Evolutionary conservation across 2,329 filamentous ascomycete species (phyloP).

Genomic region (Catunica adiposa): DNA sequence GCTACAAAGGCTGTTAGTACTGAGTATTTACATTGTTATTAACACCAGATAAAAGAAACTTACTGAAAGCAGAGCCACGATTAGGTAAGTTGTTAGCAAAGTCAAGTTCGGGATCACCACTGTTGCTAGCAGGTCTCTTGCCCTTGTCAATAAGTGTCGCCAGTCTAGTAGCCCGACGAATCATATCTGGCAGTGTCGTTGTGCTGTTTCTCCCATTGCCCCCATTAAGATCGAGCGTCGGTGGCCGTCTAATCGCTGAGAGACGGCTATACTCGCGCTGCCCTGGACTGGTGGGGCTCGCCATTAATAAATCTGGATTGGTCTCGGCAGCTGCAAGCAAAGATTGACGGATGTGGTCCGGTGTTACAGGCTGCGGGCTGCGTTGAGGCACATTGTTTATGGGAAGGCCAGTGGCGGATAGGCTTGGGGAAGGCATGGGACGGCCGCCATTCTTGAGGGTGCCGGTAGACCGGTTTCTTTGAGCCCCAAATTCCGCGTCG

Average conservation of each 20-base stretch:
- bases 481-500: background rate
- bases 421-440: conserved; percentile 1
- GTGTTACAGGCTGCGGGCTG: conserved; percentile 17
- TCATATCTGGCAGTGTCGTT: conserved; percentile 83
- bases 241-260: conserved; percentile 47
- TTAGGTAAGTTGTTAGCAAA: conserved; percentile 26
- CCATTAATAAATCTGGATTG: conserved; percentile 18
- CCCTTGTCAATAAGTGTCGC: conserved; percentile 80
- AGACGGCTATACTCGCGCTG: conserved; percentile 27
- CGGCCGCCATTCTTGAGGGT: background rate
- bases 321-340: conserved; percentile 33
- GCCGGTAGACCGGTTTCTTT: background rate
- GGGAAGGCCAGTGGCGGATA: background rate
- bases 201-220: conserved; percentile 73
- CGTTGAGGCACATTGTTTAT: conserved; percentile 1
- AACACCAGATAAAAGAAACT: background rate
- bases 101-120: conserved; percentile 35
- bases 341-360: conserved; percentile 32
- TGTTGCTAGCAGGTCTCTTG: conserved; percentile 42
- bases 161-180: conserved; percentile 69
- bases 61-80: conserved; percentile 6
- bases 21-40: background rate
- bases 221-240: conserved; percentile 64
- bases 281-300: conserved; percentile 17
- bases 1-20: conserved; percentile 16